Evolutionary conservation across 257 asterid genomes (phyloP).

Genomic region (Plantago ovata): DNA sequence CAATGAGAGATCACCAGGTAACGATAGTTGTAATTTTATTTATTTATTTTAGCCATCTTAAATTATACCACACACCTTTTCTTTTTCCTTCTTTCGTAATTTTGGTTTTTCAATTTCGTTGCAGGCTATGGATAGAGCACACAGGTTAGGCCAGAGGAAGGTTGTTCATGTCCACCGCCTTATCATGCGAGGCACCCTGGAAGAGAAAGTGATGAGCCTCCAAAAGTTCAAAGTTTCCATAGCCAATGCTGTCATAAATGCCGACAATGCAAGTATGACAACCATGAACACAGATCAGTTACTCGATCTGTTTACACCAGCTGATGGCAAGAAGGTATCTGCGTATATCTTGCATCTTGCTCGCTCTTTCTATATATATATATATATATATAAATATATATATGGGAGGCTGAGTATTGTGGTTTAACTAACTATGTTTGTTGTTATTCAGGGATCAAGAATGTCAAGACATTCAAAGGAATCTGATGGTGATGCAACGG

Average conservation of each 20-base stretch:
- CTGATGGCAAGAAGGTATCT: constrained; percentile 75
- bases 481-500: constrained; percentile 49
- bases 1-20: constrained; percentile 99
- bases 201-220: constrained; percentile 99
- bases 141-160: constrained; percentile 91
- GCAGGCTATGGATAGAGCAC: constrained; percentile 99
- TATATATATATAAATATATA: background rate
- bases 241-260: constrained; percentile 91
- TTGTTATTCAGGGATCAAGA: constrained; percentile 54
- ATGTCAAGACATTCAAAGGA: constrained; percentile 32
- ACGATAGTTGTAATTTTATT: background rate
- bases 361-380: background rate
- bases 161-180: constrained; percentile 97
- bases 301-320: constrained; percentile 92
- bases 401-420: too few relatives aligned
- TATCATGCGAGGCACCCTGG: constrained; percentile 98
- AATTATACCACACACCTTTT: too few relatives aligned
- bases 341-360: background rate
- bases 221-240: constrained; percentile 94
- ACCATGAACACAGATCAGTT: constrained; percentile 98
- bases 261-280: constrained; percentile 90
- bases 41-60: too few relatives aligned
- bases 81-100: background rate
- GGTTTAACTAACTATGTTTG: background rate
- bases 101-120: constrained; percentile 17